Evolutionary conservation across 352 stramenopile genomes (phyloP), one percentile per base, ranked within the genome.

Genomic region (Pythium periplocum): DNA sequence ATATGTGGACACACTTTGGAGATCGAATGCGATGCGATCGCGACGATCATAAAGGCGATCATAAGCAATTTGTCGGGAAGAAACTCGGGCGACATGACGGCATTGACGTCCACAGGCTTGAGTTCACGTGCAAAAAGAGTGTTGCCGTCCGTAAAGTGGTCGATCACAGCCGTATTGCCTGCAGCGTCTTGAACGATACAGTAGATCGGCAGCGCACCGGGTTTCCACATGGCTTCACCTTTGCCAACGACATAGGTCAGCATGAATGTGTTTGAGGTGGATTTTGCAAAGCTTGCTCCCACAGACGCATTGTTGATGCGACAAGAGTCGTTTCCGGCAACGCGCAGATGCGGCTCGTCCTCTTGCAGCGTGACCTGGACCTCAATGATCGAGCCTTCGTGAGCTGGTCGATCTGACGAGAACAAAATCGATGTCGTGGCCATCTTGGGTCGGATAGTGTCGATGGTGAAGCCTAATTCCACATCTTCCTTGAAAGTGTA

Each of bases 311-410:
- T 84, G 64, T 87, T 87, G 46, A 87, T 66, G 7, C 67, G 55
- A 45, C 76, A 87, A 4, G 62, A 66, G 12, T 68, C 44, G 51
- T 78, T 82, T 10, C 62, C 64, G 35, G 64, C 64, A 34, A 81
- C 57, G 7, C 58, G 48, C 9, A 84, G 43, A 9, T 75, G 43
- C n/a, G 61, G 61, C 42, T 81, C 64, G 31, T 75, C 58, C 32
- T 83, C 66, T 6, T 64, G 45, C 26, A 83, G 64, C 12, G 51
- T 59, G 41, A 87, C 62, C 40, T 87, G 76, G 39, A 84, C 68
- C 45, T 85, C 76, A 54, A 87, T 83, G 53, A 87, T 76, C 35
- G 71, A 80, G 31, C 73, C 73, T 60, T 81, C 76, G 38, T 87
- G 73, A 4, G 76, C 76, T 35, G 76, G 76, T 4, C 68, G 63